phyloP scores from a whole-genome alignment of 192 early-diverging fungal species.

The Linnemannia schmuckeri region DNA sequence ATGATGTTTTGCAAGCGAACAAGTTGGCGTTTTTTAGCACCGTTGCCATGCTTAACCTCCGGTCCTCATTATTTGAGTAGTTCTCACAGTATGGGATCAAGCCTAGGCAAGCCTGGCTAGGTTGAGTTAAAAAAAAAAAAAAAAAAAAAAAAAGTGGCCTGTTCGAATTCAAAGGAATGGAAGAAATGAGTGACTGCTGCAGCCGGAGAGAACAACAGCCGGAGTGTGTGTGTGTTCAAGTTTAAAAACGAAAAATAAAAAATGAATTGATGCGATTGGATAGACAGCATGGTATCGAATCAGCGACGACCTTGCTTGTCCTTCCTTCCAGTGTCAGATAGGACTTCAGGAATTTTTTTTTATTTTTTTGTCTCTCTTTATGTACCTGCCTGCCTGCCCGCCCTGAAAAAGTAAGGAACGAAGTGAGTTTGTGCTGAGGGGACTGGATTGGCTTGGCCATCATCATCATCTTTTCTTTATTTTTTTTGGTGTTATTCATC shows the following conservation, averaged over 20 bases:
- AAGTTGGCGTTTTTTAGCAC: slow-evolving; percentile 10
- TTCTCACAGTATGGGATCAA: no score
- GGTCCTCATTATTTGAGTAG: no score
- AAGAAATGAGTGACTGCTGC: neutral
- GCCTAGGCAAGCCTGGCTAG: no score
- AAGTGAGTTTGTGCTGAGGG: no score
- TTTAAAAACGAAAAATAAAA: no score
- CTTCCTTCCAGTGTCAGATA: neutral
- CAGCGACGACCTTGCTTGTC: neutral
- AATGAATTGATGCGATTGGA: slow-evolving; percentile 1
- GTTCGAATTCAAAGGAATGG: no score
- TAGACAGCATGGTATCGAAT: neutral
- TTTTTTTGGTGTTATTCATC: neutral
- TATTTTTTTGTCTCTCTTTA: neutral
- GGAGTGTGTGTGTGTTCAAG: no score
- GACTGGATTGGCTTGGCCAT: neutral
- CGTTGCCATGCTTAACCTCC: slow-evolving; percentile 9
- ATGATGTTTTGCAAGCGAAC: neutral
- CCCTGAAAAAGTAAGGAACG: no score
- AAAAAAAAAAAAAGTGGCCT: no score
- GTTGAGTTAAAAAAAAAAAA: no score
- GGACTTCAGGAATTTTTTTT: neutral
- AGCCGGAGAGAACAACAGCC: neutral
- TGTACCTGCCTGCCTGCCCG: neutral
- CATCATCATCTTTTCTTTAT: neutral